Conservation (phyloP, 1,139 yeast species). For the Suhomyces taliae region DNA sequence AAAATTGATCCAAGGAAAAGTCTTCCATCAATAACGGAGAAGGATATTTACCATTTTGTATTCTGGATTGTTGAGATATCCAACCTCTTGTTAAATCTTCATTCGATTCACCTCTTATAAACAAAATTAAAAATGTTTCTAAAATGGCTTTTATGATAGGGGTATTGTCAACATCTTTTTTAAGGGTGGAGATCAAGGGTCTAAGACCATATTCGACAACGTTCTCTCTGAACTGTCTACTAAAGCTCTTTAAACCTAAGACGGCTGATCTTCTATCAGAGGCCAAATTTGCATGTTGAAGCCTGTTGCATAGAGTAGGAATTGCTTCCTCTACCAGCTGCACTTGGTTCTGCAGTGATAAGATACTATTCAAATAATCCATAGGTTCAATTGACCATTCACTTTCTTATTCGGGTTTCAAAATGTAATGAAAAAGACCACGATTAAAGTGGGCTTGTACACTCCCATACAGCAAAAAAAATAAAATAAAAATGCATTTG, state of each 20-base stretch:
- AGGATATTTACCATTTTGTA: conserved; percentile 80
- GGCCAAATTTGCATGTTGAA: conserved; percentile 77
- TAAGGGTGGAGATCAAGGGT: conserved; percentile 67
- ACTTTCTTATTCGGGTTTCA: neutral
- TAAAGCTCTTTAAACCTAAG: conserved; percentile 83
- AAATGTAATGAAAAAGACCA: neutral
- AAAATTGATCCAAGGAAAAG: conserved; percentile 74
- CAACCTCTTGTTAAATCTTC: conserved; percentile 62
- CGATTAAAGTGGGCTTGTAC: neutral
- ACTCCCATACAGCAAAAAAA: neutral
- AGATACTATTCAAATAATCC: conserved; percentile 44
- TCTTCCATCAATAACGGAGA: conserved; percentile 70
- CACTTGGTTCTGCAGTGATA: conserved; percentile 36
- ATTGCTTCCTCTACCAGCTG: conserved; percentile 81
- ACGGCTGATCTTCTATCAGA: conserved; percentile 92
- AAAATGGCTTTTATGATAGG: conserved; percentile 79
- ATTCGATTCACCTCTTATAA: conserved; percentile 57
- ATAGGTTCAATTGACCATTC: conserved; percentile 16
- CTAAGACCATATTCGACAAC: conserved; percentile 89
- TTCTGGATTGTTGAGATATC: conserved; percentile 74
- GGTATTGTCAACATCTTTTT: conserved; percentile 64
- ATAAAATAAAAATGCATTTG: neutral
- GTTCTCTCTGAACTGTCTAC: conserved; percentile 83
- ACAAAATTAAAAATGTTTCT: conserved; percentile 80
- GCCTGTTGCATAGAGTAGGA: conserved; percentile 82